These are phyloP conservation scores for Botrytis elliptica DNA, from an alignment of 2,329 filamentous ascomycete species.

Conservation along the genomic window DNA sequence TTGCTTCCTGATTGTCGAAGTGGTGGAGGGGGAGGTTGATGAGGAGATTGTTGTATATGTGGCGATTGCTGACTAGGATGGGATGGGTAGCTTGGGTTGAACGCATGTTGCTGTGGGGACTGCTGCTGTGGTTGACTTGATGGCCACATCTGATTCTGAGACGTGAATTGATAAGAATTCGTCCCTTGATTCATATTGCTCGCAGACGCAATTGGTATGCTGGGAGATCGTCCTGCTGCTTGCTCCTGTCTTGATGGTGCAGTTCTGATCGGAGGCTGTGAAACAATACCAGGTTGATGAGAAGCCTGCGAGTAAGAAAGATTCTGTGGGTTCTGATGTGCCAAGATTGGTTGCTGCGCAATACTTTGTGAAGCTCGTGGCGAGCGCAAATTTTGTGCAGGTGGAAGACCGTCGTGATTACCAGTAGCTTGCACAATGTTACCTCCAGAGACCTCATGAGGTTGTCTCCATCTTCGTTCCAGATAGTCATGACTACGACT, in stretches of 20 bases:
- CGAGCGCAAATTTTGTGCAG: constrained; percentile 57
- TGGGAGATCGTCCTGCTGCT: constrained; percentile 62
- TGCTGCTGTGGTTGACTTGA: constrained; percentile 62
- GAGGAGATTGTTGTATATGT: constrained; percentile 62
- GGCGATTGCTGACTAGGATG: constrained; percentile 31
- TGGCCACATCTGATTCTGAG: constrained; percentile 63
- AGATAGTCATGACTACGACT: constrained; percentile 77
- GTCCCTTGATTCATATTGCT: constrained; percentile 50
- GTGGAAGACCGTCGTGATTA: constrained; percentile 46
- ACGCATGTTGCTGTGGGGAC: constrained; percentile 52
- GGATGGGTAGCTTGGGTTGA: constrained; percentile 17
- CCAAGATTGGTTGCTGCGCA: constrained; percentile 52
- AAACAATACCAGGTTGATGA: constrained; percentile 68
- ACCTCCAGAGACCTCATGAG: constrained; percentile 72
- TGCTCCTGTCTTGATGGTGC: constrained; percentile 62
- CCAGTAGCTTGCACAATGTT: constrained; percentile 38
- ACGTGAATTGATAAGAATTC: constrained; percentile 59
- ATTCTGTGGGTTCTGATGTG: constrained; percentile 44
- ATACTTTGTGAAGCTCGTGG: constrained; percentile 56
- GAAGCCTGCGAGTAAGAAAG: constrained; percentile 69
- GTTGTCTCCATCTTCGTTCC: constrained; percentile 76
- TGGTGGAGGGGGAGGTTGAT: constrained; percentile 55
- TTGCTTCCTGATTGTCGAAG: constrained; percentile 56
- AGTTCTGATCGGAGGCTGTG: constrained; percentile 70
- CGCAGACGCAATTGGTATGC: constrained; percentile 55